Evolutionary conservation across 2,329 filamentous ascomycete species (phyloP).

Genomic region (Fusarium tjaetaba): DNA sequence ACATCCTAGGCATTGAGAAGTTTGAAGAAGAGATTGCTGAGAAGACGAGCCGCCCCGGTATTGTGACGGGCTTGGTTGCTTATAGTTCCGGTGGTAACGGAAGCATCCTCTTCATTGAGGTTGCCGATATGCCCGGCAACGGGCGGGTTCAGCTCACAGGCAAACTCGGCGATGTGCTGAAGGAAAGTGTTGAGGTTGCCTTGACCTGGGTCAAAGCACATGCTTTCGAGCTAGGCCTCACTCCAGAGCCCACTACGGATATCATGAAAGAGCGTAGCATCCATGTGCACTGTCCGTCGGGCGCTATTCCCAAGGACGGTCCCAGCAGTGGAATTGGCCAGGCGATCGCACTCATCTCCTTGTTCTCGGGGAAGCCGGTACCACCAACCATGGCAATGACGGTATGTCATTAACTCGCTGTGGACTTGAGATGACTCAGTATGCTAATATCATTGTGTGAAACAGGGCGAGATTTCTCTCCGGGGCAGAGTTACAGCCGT

Average conservation of each 20-base stretch:
- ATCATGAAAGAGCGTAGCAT: slow-evolving; percentile 96
- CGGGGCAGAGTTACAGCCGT: slow-evolving; percentile 92
- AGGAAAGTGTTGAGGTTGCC: slow-evolving; percentile 96
- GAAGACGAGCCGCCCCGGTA: slow-evolving; percentile 82
- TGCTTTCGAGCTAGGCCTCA: slow-evolving; percentile 88
- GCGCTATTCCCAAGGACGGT: slow-evolving; percentile 94
- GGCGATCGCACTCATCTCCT: slow-evolving; percentile 88
- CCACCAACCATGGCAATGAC: slow-evolving; percentile 97
- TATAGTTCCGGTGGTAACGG: slow-evolving; percentile 94
- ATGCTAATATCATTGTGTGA: slow-evolving; percentile 40
- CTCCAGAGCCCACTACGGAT: slow-evolving; percentile 81
- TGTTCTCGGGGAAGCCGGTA: slow-evolving; percentile 87
- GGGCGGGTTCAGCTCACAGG: slow-evolving; percentile 95
- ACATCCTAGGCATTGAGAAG: slow-evolving; percentile 90
- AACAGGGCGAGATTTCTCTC: slow-evolving; percentile 76
- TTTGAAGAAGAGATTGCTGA: slow-evolving; percentile 97
- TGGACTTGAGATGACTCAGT: slow-evolving; percentile 17
- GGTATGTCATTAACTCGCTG: slow-evolving; percentile 55
- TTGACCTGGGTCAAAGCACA: slow-evolving; percentile 97
- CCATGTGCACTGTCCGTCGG: slow-evolving; percentile 95
- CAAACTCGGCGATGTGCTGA: slow-evolving; percentile 94
- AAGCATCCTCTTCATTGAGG: slow-evolving; percentile 97
- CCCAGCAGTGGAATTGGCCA: slow-evolving; percentile 90
- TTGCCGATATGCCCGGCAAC: slow-evolving; percentile 94
- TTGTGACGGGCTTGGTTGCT: slow-evolving; percentile 95